Conservation (phyloP, 208 protist genomes). For the Crithidia acanthocephali region DNA sequence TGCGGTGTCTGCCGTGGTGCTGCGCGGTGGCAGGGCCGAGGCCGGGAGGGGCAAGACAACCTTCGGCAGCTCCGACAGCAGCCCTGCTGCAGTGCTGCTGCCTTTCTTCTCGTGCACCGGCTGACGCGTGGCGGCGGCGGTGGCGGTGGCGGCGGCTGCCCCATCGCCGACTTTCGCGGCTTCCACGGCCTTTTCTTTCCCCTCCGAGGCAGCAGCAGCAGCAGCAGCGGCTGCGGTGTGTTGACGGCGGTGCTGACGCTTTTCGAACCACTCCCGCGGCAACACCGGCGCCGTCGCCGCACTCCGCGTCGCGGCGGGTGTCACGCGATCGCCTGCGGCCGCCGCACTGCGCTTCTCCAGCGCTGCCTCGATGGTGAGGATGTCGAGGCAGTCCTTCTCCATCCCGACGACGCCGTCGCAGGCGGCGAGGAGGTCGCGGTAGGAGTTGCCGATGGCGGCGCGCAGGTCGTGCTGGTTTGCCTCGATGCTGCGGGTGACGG, state of each 20-base stretch:
- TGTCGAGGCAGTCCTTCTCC: constrained; percentile 45
- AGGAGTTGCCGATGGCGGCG: constrained; percentile 58
- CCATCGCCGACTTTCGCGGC: no score
- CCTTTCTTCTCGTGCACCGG: not conserved
- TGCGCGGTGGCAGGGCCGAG: not conserved
- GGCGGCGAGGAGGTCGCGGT: constrained; percentile 56
- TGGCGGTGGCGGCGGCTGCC: no score
- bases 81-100: not conserved
- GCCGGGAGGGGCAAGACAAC: constrained; percentile 6
- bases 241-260: constrained; percentile 8
- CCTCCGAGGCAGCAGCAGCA: not conserved
- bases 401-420: constrained; percentile 68
- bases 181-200: not conserved
- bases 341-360: not conserved
- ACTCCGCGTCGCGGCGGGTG: not conserved
- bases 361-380: constrained; percentile 38
- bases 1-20: no score
- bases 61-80: not conserved
- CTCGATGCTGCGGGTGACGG: constrained; percentile 56
- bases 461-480: constrained; percentile 54
- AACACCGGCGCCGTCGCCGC: not conserved
- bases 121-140: no score
- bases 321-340: not conserved
- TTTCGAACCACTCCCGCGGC: constrained; percentile 15
- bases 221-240: not conserved